Evolutionary conservation across 345 rosid species (phyloP), one percentile per base, ranked within the genome.

Genomic region (Theobroma cacao): DNA sequence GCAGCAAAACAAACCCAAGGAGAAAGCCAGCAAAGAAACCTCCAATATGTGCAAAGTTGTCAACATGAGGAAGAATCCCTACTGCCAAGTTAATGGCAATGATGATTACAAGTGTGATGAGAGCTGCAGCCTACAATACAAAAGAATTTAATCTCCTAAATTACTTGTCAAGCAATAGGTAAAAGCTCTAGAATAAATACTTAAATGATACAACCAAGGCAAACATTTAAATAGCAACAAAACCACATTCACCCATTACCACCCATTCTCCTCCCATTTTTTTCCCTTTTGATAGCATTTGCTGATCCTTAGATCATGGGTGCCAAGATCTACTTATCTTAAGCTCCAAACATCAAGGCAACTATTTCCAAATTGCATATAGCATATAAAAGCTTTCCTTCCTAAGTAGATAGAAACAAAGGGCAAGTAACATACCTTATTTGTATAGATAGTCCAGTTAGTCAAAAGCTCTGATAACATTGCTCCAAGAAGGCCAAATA

Each of bases 401-500:
- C 26, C 56, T 1, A 28, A 8, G 15, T 48, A 8, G 50, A 50
- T 30, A 45, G 28, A 43, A 69, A 3, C 31, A 24, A 14, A 36
- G 50, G 13, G 50, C 34, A 66, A 53, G 36, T 14, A 76, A 24
- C 63, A 60, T 68, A 96, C 99, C 98, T 97, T 97, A 72, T 94
- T 91, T 48, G 91, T 80, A 52, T 97, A 97, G 78, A 94, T 97
- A 24, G 94, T 90, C 99, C 99, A 97, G 81, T 97, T 97, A 48
- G 97, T 94, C 64, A 92, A 90, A 72, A 97, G 97, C 86, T 97
- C 99, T 0, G 99, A 91, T 68, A 94, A 78, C 98, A 93, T 94
- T 17, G 99, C 98, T 20, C 96, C 96, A 64, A 97, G 92, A 83
- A 97, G 98, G 76, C 99, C 99, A 33, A 97, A 97, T 77, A 97